These are phyloP conservation scores for Geranium incanum DNA, from an alignment of 441 rosid genomes.

Conservation along the genomic window DNA sequence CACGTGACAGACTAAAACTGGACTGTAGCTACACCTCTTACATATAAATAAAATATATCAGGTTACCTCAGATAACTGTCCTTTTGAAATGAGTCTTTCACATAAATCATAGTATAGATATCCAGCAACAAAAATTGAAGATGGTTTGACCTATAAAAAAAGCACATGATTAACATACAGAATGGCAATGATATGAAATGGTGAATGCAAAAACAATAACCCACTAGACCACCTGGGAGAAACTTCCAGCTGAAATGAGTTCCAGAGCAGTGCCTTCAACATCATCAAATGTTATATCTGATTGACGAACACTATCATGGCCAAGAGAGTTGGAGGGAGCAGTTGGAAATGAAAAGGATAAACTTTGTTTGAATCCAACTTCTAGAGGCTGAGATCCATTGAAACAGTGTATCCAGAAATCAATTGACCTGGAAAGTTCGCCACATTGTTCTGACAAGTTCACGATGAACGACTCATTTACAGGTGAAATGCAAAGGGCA, in stretches of 20 bases:
- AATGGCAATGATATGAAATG: slow-evolving; percentile 13
- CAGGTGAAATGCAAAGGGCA: slow-evolving; percentile 71
- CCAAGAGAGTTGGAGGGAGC: slow-evolving; percentile 22
- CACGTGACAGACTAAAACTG: background rate
- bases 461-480: slow-evolving; percentile 46
- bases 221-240: slow-evolving; percentile 4
- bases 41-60: slow-evolving; percentile 13
- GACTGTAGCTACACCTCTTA: slow-evolving; percentile 1
- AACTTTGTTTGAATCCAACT: slow-evolving; percentile 57
- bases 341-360: slow-evolving; percentile 33
- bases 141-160: slow-evolving; percentile 43
- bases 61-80: slow-evolving; percentile 68
- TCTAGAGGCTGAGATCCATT: slow-evolving; percentile 48
- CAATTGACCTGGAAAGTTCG: slow-evolving; percentile 40
- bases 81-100: slow-evolving; percentile 55
- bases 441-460: slow-evolving; percentile 45
- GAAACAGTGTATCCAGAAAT: slow-evolving; percentile 66
- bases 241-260: slow-evolving; percentile 61
- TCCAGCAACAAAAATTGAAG: slow-evolving; percentile 62
- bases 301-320: slow-evolving; percentile 26
- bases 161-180: slow-evolving; percentile 11
- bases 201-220: slow-evolving; percentile 4
- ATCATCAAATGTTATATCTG: slow-evolving; percentile 40
- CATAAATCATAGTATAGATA: slow-evolving; percentile 74
- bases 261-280: slow-evolving; percentile 50